Evolutionary conservation across 257 asterid species (phyloP).

Genomic region (Solanum boliviense): DNA sequence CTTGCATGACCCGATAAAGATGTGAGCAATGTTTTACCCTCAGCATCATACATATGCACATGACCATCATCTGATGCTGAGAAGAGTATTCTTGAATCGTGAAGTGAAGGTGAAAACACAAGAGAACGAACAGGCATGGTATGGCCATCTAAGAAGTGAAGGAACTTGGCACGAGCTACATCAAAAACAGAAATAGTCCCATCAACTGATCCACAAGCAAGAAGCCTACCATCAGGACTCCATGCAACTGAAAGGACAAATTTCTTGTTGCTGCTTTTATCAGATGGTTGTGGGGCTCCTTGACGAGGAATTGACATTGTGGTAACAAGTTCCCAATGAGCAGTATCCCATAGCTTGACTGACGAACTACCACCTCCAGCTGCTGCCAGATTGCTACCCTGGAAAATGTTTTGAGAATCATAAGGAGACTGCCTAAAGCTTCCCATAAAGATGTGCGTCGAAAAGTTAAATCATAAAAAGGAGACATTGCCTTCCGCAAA

Average conservation of each 20-base stretch:
- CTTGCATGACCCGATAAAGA: conserved; percentile 85
- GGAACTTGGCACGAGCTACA: conserved; percentile 63
- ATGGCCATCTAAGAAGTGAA: conserved; percentile 93
- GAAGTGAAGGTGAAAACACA: conserved; percentile 72
- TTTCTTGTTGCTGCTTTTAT: conserved; percentile 65
- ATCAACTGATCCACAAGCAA: conserved; percentile 87
- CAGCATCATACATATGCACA: conserved; percentile 80
- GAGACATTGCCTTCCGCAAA: background rate
- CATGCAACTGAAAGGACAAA: conserved; percentile 94
- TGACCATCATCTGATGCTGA: conserved; percentile 89
- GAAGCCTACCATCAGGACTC: conserved; percentile 76
- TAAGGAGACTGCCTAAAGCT: background rate
- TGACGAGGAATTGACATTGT: conserved; percentile 81
- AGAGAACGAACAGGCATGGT: conserved; percentile 87
- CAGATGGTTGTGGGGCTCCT: conserved; percentile 62
- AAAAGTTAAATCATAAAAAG: background rate
- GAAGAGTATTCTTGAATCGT: conserved; percentile 74
- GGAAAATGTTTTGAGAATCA: background rate
- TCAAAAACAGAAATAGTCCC: conserved; percentile 91
- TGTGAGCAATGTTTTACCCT: conserved; percentile 55
- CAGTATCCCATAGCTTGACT: conserved; percentile 87
- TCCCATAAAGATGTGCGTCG: background rate
- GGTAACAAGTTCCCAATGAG: conserved; percentile 58
- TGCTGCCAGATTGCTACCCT: conserved; percentile 91
- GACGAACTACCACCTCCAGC: conserved; percentile 99